phyloP scores from a whole-genome alignment of 371 early-diverging fungal species.

The Circinella umbellata region DNA sequence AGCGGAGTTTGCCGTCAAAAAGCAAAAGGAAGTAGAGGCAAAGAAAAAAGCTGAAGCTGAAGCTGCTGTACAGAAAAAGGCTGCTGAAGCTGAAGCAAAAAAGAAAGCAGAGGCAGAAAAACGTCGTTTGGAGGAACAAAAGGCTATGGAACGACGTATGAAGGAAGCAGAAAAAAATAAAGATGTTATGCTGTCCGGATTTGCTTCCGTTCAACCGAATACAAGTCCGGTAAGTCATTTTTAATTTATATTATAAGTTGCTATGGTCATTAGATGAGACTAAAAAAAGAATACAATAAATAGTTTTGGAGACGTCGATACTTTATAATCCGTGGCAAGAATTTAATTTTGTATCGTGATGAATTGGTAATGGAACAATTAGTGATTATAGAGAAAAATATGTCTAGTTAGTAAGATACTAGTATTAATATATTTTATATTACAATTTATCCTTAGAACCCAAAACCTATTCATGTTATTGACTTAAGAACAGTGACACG shows the following conservation, averaged over 20 bases:
- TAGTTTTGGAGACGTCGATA: conserved; percentile 33
- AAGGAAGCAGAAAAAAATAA: conserved; percentile 45
- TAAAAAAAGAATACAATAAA: neutral
- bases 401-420: neutral
- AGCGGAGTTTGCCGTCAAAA: conserved; percentile 2
- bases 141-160: conserved; percentile 26
- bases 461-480: conserved; percentile 49
- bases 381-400: too few relatives aligned
- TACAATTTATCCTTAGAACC: conserved; percentile 22
- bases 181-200: conserved; percentile 22
- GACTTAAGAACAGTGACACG: conserved; percentile 36
- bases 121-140: conserved; percentile 11
- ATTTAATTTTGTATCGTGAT: conserved; percentile 26
- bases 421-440: neutral
- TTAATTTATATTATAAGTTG: neutral
- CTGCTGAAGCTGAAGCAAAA: conserved; percentile 11
- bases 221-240: conserved; percentile 19
- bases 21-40: neutral
- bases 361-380: neutral
- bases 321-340: conserved; percentile 29
- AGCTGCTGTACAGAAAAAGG: conserved; percentile 5
- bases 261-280: neutral
- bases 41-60: conserved; percentile 5
- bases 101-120: conserved; percentile 17
- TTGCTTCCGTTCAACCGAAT: conserved; percentile 19